phyloP scores from a whole-genome alignment of 2,329 filamentous ascomycete genomes.

The Fusarium sp. region DNA sequence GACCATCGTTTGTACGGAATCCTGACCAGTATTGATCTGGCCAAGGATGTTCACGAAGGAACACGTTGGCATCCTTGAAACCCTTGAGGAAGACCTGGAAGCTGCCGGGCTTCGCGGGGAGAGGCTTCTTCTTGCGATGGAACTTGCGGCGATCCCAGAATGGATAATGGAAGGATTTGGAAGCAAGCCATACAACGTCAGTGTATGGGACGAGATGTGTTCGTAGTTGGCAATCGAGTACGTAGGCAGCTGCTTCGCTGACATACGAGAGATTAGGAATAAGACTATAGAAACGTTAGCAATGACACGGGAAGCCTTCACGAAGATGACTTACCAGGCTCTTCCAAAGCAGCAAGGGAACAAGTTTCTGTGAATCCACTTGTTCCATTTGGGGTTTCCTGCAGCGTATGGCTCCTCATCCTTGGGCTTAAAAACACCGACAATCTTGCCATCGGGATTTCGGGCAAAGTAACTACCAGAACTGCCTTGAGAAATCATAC shows the following conservation, averaged over 20 bases:
- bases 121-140: slow-evolving; percentile 84
- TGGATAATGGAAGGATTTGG: slow-evolving; percentile 97
- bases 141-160: slow-evolving; percentile 94
- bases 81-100: slow-evolving; percentile 98
- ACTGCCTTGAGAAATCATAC: slow-evolving; percentile 96
- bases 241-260: slow-evolving; percentile 96
- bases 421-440: slow-evolving; percentile 98
- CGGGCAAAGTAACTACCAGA: slow-evolving; percentile 98
- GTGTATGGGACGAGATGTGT: slow-evolving; percentile 97
- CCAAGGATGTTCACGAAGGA: slow-evolving; percentile 95
- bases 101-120: slow-evolving; percentile 91
- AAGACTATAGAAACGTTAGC: slow-evolving; percentile 60
- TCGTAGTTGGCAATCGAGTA: slow-evolving; percentile 87
- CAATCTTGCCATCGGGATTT: slow-evolving; percentile 90
- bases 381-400: slow-evolving; percentile 98
- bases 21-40: slow-evolving; percentile 84
- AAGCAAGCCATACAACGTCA: slow-evolving; percentile 91
- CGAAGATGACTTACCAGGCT: slow-evolving; percentile 70
- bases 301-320: neutral
- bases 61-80: slow-evolving; percentile 96
- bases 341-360: slow-evolving; percentile 98
- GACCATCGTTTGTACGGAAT: slow-evolving; percentile 74
- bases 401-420: slow-evolving; percentile 98
- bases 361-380: slow-evolving; percentile 98
- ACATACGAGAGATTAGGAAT: slow-evolving; percentile 98